Evolutionary conservation across 78 protist genomes (phyloP), one percentile per base, ranked within the genome.

Genomic region (slime mould (Dictyostelium discoideum)): DNA sequence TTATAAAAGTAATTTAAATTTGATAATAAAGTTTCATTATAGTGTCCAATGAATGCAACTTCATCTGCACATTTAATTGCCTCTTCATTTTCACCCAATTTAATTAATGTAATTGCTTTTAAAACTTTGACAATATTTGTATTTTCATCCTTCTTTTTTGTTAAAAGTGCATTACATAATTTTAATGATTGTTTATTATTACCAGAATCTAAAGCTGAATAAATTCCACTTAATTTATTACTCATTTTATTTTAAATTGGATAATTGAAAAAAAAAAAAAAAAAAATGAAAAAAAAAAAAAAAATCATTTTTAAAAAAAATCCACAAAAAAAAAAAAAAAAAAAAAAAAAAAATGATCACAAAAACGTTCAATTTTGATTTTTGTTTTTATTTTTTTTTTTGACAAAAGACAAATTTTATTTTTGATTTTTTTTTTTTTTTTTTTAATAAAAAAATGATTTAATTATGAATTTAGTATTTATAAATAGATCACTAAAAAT

Each of bases 161-260:
- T 18, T 10, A 90, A 85, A 10, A 72, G 10, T 2, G 95, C 57
- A 67, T 80, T 90, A 26, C 95, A 90, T 29, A 82, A 37, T 24
- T 90, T 90, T 22, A 90, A 48, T 50, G 95, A 88, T 26, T 67
- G 77, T 77, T 90, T 90, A 39, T 90, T 26, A 57, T 90, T 90
- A 20, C 76, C 72, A 29, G 84, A 29, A 48, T 90, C 95, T 32
- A 90, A 79, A 22, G 95, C 95, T n/a, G 84, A 87, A 79, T 46
- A 90, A 32, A 90, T 90, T 13, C 72, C 69, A 9, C 73, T 39
- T 26, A 82, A 44, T 50, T 90, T 90, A 42, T 90, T 90, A 63
- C 80, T 63, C 44, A 76, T 73, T 57, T 20, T 82, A 42, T 42
- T 42, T 42, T 42, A 5, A 42, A 42, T 5, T 42, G 2, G 46